Evolutionary conservation across 129 eudicot genomes (phyloP).

Genomic region (Tanacetum coccineum): DNA sequence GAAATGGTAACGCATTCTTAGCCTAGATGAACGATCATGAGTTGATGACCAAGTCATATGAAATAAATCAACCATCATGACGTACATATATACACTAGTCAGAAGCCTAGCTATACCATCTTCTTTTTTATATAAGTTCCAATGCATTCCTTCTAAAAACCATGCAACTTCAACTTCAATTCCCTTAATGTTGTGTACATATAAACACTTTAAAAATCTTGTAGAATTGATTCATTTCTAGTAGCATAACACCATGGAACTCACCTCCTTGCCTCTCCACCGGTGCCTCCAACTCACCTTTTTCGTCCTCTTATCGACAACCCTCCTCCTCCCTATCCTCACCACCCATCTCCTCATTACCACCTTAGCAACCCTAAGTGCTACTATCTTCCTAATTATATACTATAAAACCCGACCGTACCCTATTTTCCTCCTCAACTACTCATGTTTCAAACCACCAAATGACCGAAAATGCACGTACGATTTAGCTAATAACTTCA

Average conservation of each 20-base stretch:
- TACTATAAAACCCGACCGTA: slow-evolving; percentile 29
- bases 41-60: too few species aligned
- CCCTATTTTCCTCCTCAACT: slow-evolving; percentile 63
- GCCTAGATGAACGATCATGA: too few species aligned
- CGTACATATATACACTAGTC: not conserved
- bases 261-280: slow-evolving; percentile 15
- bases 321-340: slow-evolving; percentile 45
- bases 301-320: slow-evolving; percentile 41
- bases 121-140: slow-evolving; percentile 18
- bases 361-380: slow-evolving; percentile 16
- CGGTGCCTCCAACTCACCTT: slow-evolving; percentile 45
- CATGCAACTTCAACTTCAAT: slow-evolving; percentile 15
- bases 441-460: slow-evolving; percentile 71
- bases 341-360: slow-evolving; percentile 34
- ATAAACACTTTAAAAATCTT: not conserved
- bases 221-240: not conserved
- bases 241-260: slow-evolving; percentile 20
- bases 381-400: slow-evolving; percentile 30
- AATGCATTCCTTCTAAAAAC: not conserved
- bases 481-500: slow-evolving; percentile 30
- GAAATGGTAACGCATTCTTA: too few species aligned
- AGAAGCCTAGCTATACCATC: not conserved
- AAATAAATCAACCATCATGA: not conserved
- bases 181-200: not conserved
- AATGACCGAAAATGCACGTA: slow-evolving; percentile 40